Base-by-base conservation (phyloP, 495 filamentous ascomycete species). In the Neurospora sp. region DNA sequence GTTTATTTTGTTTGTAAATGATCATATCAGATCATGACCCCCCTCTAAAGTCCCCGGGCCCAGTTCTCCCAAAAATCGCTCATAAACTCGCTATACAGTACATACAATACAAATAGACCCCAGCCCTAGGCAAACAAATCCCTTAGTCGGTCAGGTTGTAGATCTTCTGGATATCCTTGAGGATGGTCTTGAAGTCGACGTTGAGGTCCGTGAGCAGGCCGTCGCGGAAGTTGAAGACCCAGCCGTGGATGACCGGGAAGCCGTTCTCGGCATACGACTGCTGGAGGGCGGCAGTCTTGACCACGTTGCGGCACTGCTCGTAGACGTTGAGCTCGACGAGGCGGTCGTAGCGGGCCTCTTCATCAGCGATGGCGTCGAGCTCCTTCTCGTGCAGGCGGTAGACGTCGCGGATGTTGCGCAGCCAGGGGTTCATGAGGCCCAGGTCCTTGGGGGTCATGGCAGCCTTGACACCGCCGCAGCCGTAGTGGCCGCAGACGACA, bases 401-500 rank as follows among this genome's bases (percentile, higher is more conserved):
- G 40, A 89, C 87, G 74, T 89, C 88, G 16, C 88, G 82, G 78
- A 90, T 86, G 80, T 88, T 88, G 73, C 87, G 82, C 61, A 90
- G 83, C 88, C 88, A 90, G 22, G 85, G 83, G 79, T 90, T 89
- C 71, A 90, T 80, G 40, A 89, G 74, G 22, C 88, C 88, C 69
- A 89, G 74, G 77, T 88, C 86, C 78, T 87, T 85, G 73, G 86
- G 80, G 3, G 83, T 84, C 82, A 90, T 86, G 75, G 88, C 87
- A 7, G 88, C 88, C 80, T 88, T 88, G 73, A 90, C 87, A 68
- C 88, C 88, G 44, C 88, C 88, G 80, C 88, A 90, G 79, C 85
- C 86, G 80, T 88, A 89, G 81, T 90, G 88, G 10, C 88, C 88
- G 79, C 88, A 90, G 40, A 90, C 86, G 74, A 90, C 84, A 75